Conservation (phyloP, 1,284 basidiomycete genomes). For the Erythrobasidium hasegawianum region DNA sequence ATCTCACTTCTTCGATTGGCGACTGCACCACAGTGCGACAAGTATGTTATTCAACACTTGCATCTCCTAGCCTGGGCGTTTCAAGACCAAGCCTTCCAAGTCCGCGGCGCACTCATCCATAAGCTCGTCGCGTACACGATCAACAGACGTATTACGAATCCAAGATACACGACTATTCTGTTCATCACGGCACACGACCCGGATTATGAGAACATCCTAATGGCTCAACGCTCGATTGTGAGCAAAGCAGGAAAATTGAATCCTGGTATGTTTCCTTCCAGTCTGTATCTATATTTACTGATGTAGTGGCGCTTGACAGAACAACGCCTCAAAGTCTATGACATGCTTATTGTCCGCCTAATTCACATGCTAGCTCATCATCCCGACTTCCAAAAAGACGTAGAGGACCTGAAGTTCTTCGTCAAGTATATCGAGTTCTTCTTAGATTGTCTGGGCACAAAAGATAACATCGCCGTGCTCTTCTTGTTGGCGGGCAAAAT, state of each 20-base stretch:
- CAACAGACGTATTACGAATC: slow-evolving; percentile 51
- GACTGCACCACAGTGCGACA: slow-evolving; percentile 60
- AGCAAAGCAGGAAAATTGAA: neutral
- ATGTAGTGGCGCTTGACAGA: slow-evolving; percentile 49
- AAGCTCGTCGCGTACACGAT: slow-evolving; percentile 65
- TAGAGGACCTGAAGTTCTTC: slow-evolving; percentile 27
- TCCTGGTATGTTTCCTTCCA: slow-evolving; percentile 4
- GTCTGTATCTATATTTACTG: neutral
- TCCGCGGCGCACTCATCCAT: slow-evolving; percentile 71
- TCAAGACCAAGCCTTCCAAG: slow-evolving; percentile 81
- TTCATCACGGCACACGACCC: slow-evolving; percentile 91
- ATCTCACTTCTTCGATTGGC: slow-evolving; percentile 77
- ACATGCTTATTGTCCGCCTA: slow-evolving; percentile 77
- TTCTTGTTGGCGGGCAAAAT: slow-evolving; percentile 75
- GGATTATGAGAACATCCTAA: slow-evolving; percentile 62
- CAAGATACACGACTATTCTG: slow-evolving; percentile 74
- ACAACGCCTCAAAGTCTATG: slow-evolving; percentile 65
- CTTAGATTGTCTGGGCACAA: slow-evolving; percentile 66
- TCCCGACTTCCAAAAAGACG: slow-evolving; percentile 65
- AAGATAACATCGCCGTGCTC: slow-evolving; percentile 76
- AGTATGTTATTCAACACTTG: slow-evolving; percentile 30
- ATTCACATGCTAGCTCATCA: slow-evolving; percentile 88
- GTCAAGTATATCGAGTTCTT: slow-evolving; percentile 66
- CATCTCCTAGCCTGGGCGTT: slow-evolving; percentile 37
- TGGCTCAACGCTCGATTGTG: slow-evolving; percentile 30